Evolutionary conservation across 345 rosid genomes (phyloP).

Genomic region (Syzygium jambos): DNA sequence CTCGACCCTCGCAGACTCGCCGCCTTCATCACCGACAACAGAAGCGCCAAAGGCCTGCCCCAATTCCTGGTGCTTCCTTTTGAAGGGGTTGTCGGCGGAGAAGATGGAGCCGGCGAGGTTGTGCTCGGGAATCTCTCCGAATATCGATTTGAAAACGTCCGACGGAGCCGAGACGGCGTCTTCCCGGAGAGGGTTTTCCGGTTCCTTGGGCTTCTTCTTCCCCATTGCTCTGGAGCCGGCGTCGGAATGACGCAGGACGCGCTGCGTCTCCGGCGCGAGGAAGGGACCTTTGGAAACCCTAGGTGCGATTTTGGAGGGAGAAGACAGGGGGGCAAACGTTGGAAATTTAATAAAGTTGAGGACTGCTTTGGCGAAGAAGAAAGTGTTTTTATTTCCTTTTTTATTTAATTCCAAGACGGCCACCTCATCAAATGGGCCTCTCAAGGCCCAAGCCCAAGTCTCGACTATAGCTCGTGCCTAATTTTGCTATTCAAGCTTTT

Average conservation of each 20-base stretch:
- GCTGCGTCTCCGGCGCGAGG: neutral
- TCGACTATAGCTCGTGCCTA: neutral
- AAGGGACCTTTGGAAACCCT: neutral
- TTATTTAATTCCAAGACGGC: neutral
- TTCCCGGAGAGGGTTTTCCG: neutral
- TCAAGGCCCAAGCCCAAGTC: neutral
- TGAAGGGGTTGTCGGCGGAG: constrained; percentile 78
- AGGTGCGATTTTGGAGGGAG: neutral
- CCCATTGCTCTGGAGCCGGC: constrained; percentile 13
- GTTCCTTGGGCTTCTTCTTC: constrained; percentile 24
- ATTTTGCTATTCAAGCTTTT: too few species aligned
- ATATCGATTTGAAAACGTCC: constrained; percentile 32
- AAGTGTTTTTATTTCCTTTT: neutral
- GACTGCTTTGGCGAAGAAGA: neutral
- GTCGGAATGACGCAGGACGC: neutral
- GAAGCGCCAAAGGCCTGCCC: neutral
- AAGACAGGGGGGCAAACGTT: neutral
- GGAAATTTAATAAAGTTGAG: neutral
- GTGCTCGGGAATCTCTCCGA: constrained; percentile 17
- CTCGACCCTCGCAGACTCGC: constrained; percentile 1
- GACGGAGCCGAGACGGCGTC: constrained; percentile 10
- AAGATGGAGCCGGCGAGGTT: constrained; percentile 35
- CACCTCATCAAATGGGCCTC: neutral
- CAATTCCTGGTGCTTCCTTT: constrained; percentile 39
- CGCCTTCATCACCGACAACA: constrained; percentile 3